phyloP scores from a whole-genome alignment of 1,139 yeast genomes.

The Meyerozyma guilliermondii region DNA sequence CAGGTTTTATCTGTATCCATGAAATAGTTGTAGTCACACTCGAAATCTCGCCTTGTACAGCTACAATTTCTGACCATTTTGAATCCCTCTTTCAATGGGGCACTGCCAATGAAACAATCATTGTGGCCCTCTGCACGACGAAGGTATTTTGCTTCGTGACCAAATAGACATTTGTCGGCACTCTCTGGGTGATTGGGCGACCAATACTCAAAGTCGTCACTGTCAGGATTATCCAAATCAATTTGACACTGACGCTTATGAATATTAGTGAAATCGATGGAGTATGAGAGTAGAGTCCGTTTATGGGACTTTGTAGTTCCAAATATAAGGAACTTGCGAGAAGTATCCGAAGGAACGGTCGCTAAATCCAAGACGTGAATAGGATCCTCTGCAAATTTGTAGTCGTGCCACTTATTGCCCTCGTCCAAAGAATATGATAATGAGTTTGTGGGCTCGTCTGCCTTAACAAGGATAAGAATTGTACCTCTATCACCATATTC shows the following conservation, averaged over 20 bases:
- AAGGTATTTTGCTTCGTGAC: slow-evolving; percentile 76
- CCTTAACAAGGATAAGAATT: slow-evolving; percentile 65
- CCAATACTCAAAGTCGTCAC: slow-evolving; percentile 82
- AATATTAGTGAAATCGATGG: slow-evolving; percentile 69
- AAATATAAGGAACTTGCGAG: slow-evolving; percentile 64
- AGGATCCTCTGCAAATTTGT: slow-evolving; percentile 53
- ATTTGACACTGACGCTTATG: slow-evolving; percentile 67
- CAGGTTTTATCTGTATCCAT: slow-evolving; percentile 81
- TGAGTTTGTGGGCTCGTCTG: slow-evolving; percentile 50
- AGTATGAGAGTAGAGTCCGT: slow-evolving; percentile 27
- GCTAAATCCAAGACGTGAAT: slow-evolving; percentile 67
- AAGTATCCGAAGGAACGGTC: slow-evolving; percentile 87
- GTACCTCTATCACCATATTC: slow-evolving; percentile 96
- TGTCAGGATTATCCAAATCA: slow-evolving; percentile 52
- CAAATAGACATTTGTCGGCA: slow-evolving; percentile 72
- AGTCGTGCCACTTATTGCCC: slow-evolving; percentile 73
- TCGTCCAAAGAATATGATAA: slow-evolving; percentile 70
- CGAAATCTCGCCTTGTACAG: slow-evolving; percentile 85
- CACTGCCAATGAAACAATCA: slow-evolving; percentile 80
- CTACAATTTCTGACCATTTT: slow-evolving; percentile 63
- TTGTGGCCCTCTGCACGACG: slow-evolving; percentile 57
- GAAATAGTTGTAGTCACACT: slow-evolving; percentile 84
- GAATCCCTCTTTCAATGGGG: slow-evolving; percentile 61
- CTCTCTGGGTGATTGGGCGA: slow-evolving; percentile 66
- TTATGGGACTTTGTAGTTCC: slow-evolving; percentile 14